Percentiles rank a stretch among this genome's conserved stretches.
Conservation (phyloP, 73 alveolate species). For the Paramecium caudatum region DNA sequence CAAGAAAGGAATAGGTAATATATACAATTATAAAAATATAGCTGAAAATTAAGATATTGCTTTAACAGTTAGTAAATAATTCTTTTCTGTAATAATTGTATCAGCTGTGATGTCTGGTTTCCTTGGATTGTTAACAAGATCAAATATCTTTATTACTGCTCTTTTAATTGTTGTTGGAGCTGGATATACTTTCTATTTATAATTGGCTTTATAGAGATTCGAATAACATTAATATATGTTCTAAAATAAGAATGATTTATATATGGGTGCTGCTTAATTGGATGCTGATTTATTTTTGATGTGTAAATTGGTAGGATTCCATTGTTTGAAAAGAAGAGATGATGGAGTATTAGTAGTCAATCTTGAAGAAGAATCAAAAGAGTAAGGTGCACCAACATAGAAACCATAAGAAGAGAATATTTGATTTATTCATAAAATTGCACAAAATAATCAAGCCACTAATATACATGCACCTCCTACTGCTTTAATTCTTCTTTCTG, state of each 20-base stretch:
- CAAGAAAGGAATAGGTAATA: constrained; percentile 15
- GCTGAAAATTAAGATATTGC: background rate
- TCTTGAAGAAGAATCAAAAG: background rate
- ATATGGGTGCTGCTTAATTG: constrained; percentile 61
- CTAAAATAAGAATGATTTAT: background rate
- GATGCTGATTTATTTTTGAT: constrained; percentile 44
- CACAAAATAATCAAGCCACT: constrained; percentile 79
- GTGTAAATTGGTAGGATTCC: constrained; percentile 51
- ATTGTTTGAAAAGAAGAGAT: background rate
- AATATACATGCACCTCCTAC: constrained; percentile 99
- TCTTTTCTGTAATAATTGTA: constrained; percentile 11
- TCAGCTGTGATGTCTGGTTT: constrained; percentile 9
- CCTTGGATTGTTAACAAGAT: constrained; percentile 16
- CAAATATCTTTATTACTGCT: background rate
- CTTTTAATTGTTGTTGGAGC: background rate
- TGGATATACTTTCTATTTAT: constrained; percentile 7
- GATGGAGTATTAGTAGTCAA: background rate
- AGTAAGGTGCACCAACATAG: background rate
- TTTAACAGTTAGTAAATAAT: background rate
- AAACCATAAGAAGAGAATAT: background rate
- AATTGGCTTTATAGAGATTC: constrained; percentile 41
- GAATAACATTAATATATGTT: background rate
- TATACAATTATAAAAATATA: background rate
- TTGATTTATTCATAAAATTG: background rate
- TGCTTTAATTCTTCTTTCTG: constrained; percentile 98